These are phyloP conservation scores for Ilex asprella DNA, from an alignment of 257 asterid species.

Conservation along the genomic window DNA sequence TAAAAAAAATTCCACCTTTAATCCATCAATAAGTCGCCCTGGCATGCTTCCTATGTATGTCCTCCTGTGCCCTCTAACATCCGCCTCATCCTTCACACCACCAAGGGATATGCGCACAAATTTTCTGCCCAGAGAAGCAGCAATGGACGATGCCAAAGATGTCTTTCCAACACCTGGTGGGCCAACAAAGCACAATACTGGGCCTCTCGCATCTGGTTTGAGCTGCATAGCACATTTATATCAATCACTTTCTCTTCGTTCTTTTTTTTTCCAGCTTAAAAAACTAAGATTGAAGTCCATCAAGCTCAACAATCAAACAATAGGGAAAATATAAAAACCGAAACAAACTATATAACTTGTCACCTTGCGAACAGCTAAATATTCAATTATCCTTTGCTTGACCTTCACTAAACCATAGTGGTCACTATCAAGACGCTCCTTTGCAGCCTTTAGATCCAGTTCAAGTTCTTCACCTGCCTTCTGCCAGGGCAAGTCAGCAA, in stretches of 20 bases:
- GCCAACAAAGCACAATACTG: constrained; percentile 96
- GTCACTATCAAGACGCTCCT: constrained; percentile 81
- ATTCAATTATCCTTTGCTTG: constrained; percentile 95
- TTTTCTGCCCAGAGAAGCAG: constrained; percentile 93
- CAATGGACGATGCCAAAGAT: constrained; percentile 94
- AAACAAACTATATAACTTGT: constrained; percentile 11
- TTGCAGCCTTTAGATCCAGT: constrained; percentile 80
- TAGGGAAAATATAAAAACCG: constrained; percentile 7
- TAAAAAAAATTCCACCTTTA: constrained; percentile 54
- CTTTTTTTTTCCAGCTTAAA: too few relatives aligned
- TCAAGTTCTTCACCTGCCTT: constrained; percentile 76
- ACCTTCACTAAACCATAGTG: constrained; percentile 92
- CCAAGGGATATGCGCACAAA: constrained; percentile 95
- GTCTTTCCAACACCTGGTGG: constrained; percentile 99
- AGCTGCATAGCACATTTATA: constrained; percentile 53
- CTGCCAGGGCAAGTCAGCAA: constrained; percentile 98
- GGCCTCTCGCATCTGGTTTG: constrained; percentile 98
- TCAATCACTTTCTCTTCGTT: neutral
- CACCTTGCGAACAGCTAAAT: constrained; percentile 97
- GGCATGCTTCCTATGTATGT: constrained; percentile 99
- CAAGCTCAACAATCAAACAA: constrained; percentile 9
- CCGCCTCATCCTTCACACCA: constrained; percentile 99
- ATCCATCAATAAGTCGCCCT: constrained; percentile 97
- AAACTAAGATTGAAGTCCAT: neutral
- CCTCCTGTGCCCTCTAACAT: constrained; percentile 96